Base-by-base conservation (phyloP, 2,329 filamentous ascomycete genomes). In the Fonsecaea monophora region DNA sequence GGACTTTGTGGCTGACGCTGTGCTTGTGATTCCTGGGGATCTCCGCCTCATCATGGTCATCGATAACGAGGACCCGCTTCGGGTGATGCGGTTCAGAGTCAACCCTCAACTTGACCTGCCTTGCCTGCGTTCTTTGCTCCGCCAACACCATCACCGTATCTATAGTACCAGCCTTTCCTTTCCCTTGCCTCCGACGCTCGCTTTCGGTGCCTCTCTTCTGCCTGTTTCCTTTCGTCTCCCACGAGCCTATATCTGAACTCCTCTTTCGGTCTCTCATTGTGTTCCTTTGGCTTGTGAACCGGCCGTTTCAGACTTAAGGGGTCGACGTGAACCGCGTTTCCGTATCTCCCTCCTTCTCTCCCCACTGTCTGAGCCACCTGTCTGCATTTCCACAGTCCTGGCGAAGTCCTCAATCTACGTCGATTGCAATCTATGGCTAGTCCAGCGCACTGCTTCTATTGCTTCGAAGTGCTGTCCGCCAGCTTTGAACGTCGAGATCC, bases 381-480 rank as follows among this genome's bases (percentile, higher is more conserved):
- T 15, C 30, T 53, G 18, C 40, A 35, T 53, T 40, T 45, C 40
- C 13, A 32, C 55, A 54, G 18, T 54, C 10, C 25, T 53, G 30
- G n/a, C 10, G 35, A 50, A 50, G 13, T 21, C 25, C 18, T 53
- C 7, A 38, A 50, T 13, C 56, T 54, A 15, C 10, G 12, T n/a
- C 15, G 32, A 30, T 37, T n/a, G 53, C 15, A 30, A 55, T 60
- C 54, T 45, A 98, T 98, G 94, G 94, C 95, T 57, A 90, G 90
- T 65, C 81, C 87, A 74, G 90, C 89, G 67, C 94, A 98, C 80
- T 97, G 94, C 79, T 88, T 94, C 75, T 94, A 90, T 80, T 97
- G 94, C 83, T 98, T 99, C 83, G 95, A 99, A 80, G 85, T 85
- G 48, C 88, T 99, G 42, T 85, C 87, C 58, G 90, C 94, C 62